Conservation (phyloP, 169 alveolate species). For the Cryptosporidium viatorum region DNA sequence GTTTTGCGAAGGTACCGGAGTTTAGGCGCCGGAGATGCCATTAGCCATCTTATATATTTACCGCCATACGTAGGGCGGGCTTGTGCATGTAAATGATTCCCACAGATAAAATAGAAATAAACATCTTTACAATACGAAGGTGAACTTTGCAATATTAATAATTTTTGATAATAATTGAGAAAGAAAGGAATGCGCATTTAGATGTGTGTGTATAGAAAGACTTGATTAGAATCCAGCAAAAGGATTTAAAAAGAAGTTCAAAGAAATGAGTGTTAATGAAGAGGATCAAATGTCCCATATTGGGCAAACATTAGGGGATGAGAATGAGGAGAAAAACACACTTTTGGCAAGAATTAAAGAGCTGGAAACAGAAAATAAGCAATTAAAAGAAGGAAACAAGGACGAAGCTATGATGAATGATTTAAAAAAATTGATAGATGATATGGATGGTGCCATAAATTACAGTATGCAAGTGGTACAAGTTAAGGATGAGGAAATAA, state of each 20-base stretch:
- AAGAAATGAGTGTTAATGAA: not conserved
- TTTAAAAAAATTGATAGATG: not conserved
- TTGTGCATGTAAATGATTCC: slow-evolving; percentile 7
- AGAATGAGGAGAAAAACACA: not conserved
- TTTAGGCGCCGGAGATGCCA: not conserved
- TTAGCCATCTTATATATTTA: not conserved
- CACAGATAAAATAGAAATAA: not conserved
- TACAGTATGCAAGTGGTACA: slow-evolving; percentile 20
- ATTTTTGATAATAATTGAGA: not conserved
- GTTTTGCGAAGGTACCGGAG: not conserved
- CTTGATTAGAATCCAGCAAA: not conserved
- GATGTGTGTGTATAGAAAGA: not conserved
- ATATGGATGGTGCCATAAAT: slow-evolving; percentile 25
- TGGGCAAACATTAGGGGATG: not conserved
- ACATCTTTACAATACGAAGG: too few relatives aligned
- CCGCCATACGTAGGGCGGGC: not conserved
- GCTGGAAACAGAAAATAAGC: slow-evolving; percentile 15
- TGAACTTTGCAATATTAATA: not conserved
- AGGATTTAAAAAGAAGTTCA: not conserved
- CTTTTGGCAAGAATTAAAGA: slow-evolving; percentile 21
- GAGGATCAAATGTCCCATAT: not conserved
- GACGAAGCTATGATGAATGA: not conserved
- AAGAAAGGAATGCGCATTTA: not conserved
- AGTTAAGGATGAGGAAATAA: slow-evolving; percentile 37
- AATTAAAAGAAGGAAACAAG: not conserved